These are phyloP conservation scores for Pyrenophora teres DNA, from an alignment of 2,329 filamentous ascomycete species.

Conservation along the genomic window DNA sequence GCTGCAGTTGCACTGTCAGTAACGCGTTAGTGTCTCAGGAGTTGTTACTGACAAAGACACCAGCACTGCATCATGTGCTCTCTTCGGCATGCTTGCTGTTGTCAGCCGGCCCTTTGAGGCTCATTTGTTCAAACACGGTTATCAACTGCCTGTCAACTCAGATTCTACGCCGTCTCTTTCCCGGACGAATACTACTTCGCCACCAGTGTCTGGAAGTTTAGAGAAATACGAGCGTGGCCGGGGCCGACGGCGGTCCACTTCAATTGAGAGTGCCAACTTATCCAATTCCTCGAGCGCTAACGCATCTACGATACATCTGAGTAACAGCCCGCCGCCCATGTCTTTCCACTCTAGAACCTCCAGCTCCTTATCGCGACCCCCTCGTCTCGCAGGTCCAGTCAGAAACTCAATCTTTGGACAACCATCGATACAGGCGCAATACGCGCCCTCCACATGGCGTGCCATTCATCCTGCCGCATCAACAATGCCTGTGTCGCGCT, in stretches of 20 bases:
- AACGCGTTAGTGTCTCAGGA: not conserved
- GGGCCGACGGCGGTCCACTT: conserved; percentile 15
- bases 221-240: not conserved
- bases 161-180: conserved; percentile 25
- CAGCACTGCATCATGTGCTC: conserved; percentile 38
- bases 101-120: conserved; percentile 47
- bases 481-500: conserved; percentile 24
- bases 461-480: conserved; percentile 38
- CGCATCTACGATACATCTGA: conserved; percentile 24
- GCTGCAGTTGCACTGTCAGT: conserved; percentile 44
- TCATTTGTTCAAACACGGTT: conserved; percentile 36
- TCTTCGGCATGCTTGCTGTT: conserved; percentile 42
- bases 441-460: conserved; percentile 40
- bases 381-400: conserved; percentile 24
- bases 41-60: conserved; percentile 3
- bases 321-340: conserved; percentile 17
- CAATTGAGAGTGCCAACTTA: conserved; percentile 20
- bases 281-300: conserved; percentile 10
- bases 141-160: conserved; percentile 13
- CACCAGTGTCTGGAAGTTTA: conserved; percentile 20
- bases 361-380: conserved; percentile 19
- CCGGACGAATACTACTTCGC: conserved; percentile 2
- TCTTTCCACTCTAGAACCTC: conserved; percentile 21
- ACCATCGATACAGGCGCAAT: conserved; percentile 32
- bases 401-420: conserved; percentile 27